phyloP scores from a whole-genome alignment of 1,139 yeast genomes.

The Protomyces pachydermus region DNA sequence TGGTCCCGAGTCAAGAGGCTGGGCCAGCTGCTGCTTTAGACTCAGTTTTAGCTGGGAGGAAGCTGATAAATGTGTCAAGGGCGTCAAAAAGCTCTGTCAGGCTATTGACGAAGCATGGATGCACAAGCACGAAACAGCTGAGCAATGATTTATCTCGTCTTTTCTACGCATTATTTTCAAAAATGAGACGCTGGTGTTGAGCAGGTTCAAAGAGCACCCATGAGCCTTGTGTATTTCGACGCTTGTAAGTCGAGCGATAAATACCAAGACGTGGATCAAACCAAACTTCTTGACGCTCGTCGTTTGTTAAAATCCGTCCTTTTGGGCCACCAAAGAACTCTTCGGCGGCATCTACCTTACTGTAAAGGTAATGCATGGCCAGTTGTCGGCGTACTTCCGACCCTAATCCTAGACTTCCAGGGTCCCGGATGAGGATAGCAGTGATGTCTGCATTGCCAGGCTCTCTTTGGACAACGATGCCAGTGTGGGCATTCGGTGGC shows the following conservation, averaged over 20 bases:
- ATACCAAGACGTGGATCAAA: neutral
- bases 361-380: neutral
- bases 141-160: too few species aligned
- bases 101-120: neutral
- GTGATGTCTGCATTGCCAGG: neutral
- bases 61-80: neutral
- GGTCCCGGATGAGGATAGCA: neutral
- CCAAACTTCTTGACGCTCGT: neutral
- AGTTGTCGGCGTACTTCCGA: neutral
- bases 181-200: too few species aligned
- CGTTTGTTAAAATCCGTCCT: neutral
- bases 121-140: too few species aligned
- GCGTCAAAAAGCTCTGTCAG: neutral
- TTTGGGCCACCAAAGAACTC: neutral
- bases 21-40: constrained; percentile 14
- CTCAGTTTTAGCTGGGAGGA: constrained; percentile 9
- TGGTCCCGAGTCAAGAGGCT: constrained; percentile 10
- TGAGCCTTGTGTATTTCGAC: too few species aligned
- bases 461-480: neutral
- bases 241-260: neutral
- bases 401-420: neutral
- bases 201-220: too few species aligned
- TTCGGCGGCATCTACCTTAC: neutral
- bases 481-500: neutral
- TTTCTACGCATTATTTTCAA: too few species aligned